Evolutionary conservation across 495 filamentous ascomycete genomes (phyloP).

Genomic region (Daldinia bambusicola): DNA sequence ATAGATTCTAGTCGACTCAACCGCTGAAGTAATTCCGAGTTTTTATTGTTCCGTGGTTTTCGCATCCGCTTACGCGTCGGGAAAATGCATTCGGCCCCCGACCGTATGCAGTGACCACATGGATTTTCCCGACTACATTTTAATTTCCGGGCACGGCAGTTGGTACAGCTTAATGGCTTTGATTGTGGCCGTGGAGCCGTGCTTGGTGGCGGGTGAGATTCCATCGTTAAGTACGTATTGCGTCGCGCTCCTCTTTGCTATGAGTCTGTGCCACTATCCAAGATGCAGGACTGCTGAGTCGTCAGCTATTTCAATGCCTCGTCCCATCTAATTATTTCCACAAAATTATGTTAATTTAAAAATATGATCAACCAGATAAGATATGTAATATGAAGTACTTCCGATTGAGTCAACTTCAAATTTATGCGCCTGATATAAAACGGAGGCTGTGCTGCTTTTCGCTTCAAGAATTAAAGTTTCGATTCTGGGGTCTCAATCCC

Average conservation of each 20-base stretch:
- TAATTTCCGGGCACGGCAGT: slow-evolving; percentile 79
- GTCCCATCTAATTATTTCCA: not conserved
- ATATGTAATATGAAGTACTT: not conserved
- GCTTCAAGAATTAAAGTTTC: not conserved
- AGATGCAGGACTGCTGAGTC: not conserved
- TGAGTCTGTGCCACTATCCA: not conserved
- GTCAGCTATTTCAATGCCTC: not conserved
- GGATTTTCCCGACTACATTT: slow-evolving; percentile 73
- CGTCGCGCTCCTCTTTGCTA: not conserved
- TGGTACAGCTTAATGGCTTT: slow-evolving; percentile 70
- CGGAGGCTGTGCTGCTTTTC: not conserved
- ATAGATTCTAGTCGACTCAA: slow-evolving; percentile 76
- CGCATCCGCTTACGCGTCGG: slow-evolving; percentile 68
- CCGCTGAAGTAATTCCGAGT: slow-evolving; percentile 71
- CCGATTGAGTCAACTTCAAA: not conserved
- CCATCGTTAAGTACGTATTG: slow-evolving; percentile 11
- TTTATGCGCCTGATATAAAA: not conserved
- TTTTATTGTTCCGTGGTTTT: slow-evolving; percentile 46
- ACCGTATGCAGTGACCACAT: slow-evolving; percentile 77
- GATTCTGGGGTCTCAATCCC: not conserved
- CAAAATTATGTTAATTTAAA: not conserved
- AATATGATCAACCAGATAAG: not conserved
- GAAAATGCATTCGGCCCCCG: slow-evolving; percentile 76
- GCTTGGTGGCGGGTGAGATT: slow-evolving; percentile 9
- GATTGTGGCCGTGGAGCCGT: slow-evolving; percentile 10